Evolutionary conservation across 768 basidiomycete species (phyloP), one percentile per base, ranked within the genome.

Genomic region (Lentinula aciculospora): DNA sequence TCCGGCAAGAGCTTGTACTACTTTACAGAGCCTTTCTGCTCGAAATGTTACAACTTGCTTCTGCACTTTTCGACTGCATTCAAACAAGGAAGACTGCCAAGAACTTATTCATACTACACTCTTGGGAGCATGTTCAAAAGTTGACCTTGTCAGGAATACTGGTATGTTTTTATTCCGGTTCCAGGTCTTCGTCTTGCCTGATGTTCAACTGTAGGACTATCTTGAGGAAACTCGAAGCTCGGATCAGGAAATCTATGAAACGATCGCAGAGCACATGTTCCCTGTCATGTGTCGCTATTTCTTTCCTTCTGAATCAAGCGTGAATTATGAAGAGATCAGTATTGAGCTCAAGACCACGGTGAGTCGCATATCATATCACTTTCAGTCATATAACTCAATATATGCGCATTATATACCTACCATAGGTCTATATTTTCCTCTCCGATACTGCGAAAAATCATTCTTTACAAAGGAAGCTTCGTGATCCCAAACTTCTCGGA

Each of bases 81-180:
- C 44, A 44, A 13, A 21, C 27, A 4, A 15, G 45, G 27, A 56
- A 56, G 42, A 29, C 29, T 21, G 15, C 17, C 40, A 29, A n/a
- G 32, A 23, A 19, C n/a, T 9, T 27, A 31, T 13, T 10, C 1
- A 27, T 23, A n/a, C 21, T 21, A 29, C 25, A 23, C 1, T 25
- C 65, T 2, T 85, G 84, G 83, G 80, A 83, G 65, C 60, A 57
- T 12, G 68, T 77, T 10, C 74, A 78, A 32, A 63, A 74, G 28
- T 71, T 76, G 9, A 59, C 84, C n/a, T 63, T 86, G 21, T 81
- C 84, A 3, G 83, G 84, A 3, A 60, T 83, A 32, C 64, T 82
- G 59, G 81, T 82, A 62, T 62, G 74, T 13, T 37, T 61, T 27
- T 17, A 39, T 34, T 13, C 31, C 46, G 3, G 44, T 37, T 9